phyloP scores from a whole-genome alignment of 495 filamentous ascomycete species.

The Penicillium silybi region DNA sequence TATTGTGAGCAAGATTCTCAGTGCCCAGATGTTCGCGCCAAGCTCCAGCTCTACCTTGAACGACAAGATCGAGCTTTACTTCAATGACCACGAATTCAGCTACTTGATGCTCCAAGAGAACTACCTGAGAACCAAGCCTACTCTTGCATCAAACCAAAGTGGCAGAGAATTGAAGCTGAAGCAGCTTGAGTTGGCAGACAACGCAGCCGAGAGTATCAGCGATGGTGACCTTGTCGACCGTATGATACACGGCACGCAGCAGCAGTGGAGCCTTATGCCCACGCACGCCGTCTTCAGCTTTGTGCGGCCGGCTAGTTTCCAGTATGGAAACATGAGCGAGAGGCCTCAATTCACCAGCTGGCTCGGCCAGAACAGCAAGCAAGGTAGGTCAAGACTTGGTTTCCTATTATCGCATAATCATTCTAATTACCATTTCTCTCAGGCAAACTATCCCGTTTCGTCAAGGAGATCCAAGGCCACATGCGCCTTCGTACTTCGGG shows the following conservation, averaged over 20 bases:
- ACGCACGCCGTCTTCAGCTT: conserved; percentile 96
- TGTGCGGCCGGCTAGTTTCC: conserved; percentile 84
- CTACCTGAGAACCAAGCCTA: conserved; percentile 79
- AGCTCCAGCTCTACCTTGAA: conserved; percentile 81
- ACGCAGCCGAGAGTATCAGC: conserved; percentile 91
- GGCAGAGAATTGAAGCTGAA: conserved; percentile 72
- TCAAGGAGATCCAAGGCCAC: conserved; percentile 95
- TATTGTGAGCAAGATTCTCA: conserved; percentile 88
- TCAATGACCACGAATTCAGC: conserved; percentile 98
- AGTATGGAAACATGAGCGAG: conserved; percentile 67
- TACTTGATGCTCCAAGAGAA: conserved; percentile 98
- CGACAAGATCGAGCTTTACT: conserved; percentile 98
- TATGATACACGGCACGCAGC: conserved; percentile 97
- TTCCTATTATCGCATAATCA: background rate
- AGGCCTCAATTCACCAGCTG: conserved; percentile 73
- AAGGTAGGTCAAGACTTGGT: conserved; percentile 42
- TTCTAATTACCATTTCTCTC: background rate
- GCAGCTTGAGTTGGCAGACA: conserved; percentile 73
- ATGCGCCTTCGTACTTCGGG: conserved; percentile 90
- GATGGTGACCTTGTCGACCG: conserved; percentile 95
- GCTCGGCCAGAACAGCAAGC: conserved; percentile 93
- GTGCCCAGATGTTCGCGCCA: conserved; percentile 76
- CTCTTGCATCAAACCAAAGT: conserved; percentile 50
- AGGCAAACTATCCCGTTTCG: conserved; percentile 76
- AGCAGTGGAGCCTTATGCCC: conserved; percentile 98